Conservation (phyloP, 2,329 filamentous ascomycete species). For the Coniosporium tulheliwenetii region DNA sequence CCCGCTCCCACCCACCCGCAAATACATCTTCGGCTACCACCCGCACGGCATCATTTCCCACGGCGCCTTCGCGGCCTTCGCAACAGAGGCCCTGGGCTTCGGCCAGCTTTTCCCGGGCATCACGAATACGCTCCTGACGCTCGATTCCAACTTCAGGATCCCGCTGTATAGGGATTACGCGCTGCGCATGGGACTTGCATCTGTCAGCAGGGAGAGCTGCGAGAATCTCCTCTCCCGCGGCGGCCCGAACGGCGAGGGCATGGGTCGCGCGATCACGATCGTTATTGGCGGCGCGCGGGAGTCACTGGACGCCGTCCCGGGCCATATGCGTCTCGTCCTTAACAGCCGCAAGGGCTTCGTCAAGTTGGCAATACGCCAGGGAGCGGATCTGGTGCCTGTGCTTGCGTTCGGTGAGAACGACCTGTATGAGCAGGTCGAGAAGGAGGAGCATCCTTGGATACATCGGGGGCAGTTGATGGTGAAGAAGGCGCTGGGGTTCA, state of each 20-base stretch:
- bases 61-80: conserved; percentile 86
- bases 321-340: conserved; percentile 61
- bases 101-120: conserved; percentile 81
- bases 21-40: conserved; percentile 96
- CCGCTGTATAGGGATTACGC: conserved; percentile 91
- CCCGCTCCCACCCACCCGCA: conserved; percentile 61
- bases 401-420: conserved; percentile 93
- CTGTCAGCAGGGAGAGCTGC: conserved; percentile 83
- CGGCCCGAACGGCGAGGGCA: conserved; percentile 61
- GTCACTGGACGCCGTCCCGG: conserved; percentile 74
- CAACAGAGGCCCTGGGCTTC: conserved; percentile 79
- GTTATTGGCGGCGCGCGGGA: conserved; percentile 88
- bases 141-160: conserved; percentile 92
- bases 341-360: conserved; percentile 81
- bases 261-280: conserved; percentile 92
- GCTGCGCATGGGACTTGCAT: conserved; percentile 72
- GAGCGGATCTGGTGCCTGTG: conserved; percentile 88
- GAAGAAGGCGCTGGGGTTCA: conserved; percentile 81
- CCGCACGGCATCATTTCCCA: conserved; percentile 96
- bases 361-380: conserved; percentile 79
- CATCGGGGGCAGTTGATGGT: conserved; percentile 70
- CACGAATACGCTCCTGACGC: conserved; percentile 79
- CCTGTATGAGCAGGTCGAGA: conserved; percentile 77
- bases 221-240: conserved; percentile 74
- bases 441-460: conserved; percentile 60